Base-by-base conservation (phyloP, 2,329 filamentous ascomycete species). In the Venturia effusa region DNA sequence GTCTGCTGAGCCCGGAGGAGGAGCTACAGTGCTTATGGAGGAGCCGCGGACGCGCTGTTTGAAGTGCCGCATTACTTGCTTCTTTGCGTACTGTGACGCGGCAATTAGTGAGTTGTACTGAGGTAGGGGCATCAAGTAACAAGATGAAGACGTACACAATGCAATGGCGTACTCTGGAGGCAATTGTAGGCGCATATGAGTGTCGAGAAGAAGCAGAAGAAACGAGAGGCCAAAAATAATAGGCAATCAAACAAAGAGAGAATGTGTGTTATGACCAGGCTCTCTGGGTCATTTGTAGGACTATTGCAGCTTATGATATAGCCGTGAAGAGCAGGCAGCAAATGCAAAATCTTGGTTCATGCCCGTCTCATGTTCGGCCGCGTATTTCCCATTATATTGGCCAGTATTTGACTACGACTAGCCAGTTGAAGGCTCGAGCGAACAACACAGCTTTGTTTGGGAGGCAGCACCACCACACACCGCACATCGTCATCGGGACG, bases 11-110 rank as follows among this genome's bases (percentile, higher is more conserved):
- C 73, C 71, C 61, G 70, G 74, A 24, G 74, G 75, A 61, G 78
- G 81, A 65, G 79, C 77, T 15, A 81, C 75, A 27, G 79, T 74
- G 64, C 73, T 77, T 57, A 81, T 74, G 57, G 79, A 81, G 61
- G 75, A 75, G 70, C 69, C 72, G 57, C 75, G 69, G 19, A 69
- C 68, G 39, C 71, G 68, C 39, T 70, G 66, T 30, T 68, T 64
- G 30, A 67, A 63, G 24, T 60, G 59, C 51, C 51, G 51, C 51
- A 57, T 57, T 22, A 57, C 30, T 57, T 57, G 51, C 30, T 57
- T 22, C 27, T 34, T n/a, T 34, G 51, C 34, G 27, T 57, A 57
- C 51, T 57, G 24, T 13, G 45, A 51, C 45, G n/a, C n/a, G 11
- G 22, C 10, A 22, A 51, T 51, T 4, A 51, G 51, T 57, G 27